phyloP scores from a whole-genome alignment of 176 grass and related monocot genomes.

The Eremochloa ophiuroides region DNA sequence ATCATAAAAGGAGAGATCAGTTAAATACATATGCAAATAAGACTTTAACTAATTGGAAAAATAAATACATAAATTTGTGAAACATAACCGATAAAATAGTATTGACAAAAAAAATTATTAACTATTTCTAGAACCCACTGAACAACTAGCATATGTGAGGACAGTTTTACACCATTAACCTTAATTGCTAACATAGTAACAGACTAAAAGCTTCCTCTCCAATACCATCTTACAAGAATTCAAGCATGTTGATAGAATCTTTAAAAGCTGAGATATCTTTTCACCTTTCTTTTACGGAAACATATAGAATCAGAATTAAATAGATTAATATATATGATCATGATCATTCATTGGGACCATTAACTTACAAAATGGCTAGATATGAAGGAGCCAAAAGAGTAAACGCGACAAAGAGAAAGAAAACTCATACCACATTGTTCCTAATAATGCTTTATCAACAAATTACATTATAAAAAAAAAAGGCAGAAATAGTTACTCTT shows the following conservation, averaged over 20 bases:
- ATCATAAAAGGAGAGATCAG: conserved; percentile 25
- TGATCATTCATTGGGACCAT: background rate
- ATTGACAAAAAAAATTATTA: background rate
- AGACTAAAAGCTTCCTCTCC: background rate
- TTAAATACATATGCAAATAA: conserved; percentile 10
- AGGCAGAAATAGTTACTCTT: no score
- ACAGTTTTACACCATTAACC: background rate
- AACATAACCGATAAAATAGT: background rate
- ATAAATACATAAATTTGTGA: background rate
- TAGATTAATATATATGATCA: background rate
- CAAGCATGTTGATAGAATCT: background rate
- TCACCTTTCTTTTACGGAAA: background rate
- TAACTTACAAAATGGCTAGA: background rate
- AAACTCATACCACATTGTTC: no score
- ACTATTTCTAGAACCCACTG: background rate
- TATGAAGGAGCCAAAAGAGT: no score
- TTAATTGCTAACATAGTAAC: background rate
- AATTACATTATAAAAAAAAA: no score
- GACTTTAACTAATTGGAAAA: background rate
- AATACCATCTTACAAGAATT: background rate
- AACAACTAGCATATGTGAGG: background rate
- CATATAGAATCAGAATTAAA: background rate
- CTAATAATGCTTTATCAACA: no score
- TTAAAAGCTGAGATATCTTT: background rate
- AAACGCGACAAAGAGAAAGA: no score